Conservation (phyloP, 1,284 basidiomycete genomes). For the Melampsora americana region DNA sequence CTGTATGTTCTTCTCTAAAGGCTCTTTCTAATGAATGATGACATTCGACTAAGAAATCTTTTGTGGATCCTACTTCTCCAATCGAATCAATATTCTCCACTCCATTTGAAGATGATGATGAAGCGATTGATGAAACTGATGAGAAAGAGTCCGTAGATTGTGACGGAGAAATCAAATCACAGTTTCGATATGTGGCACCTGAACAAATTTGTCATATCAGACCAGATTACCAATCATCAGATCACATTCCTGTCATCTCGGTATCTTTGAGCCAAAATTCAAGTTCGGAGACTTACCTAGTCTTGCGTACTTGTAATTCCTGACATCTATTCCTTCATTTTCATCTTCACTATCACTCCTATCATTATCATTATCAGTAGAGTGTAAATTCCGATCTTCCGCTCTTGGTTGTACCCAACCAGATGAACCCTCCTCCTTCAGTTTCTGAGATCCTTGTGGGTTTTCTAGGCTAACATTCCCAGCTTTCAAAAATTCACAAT, state of each 20-base stretch:
- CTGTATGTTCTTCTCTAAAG: conserved; percentile 80
- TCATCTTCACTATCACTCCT: conserved; percentile 48
- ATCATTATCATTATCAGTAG: conserved; percentile 37
- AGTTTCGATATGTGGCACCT: conserved; percentile 31
- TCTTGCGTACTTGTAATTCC: conserved; percentile 48
- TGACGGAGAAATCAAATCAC: conserved; percentile 12
- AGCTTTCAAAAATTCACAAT: conserved; percentile 46
- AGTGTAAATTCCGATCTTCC: conserved; percentile 39
- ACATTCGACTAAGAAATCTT: conserved; percentile 75
- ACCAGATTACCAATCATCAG: not conserved
- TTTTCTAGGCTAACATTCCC: conserved; percentile 55
- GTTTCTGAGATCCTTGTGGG: conserved; percentile 45
- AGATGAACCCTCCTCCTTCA: conserved; percentile 49
- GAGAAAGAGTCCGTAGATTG: conserved; percentile 46
- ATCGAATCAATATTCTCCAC: conserved; percentile 31
- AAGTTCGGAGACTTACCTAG: conserved; percentile 46
- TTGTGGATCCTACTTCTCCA: conserved; percentile 46
- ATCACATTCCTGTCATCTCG: not conserved
- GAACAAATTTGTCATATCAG: not conserved
- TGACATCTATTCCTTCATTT: conserved; percentile 48
- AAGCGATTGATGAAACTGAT: conserved; percentile 49
- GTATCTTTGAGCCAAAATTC: not conserved
- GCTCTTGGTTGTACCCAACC: conserved; percentile 44
- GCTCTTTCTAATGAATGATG: conserved; percentile 77
- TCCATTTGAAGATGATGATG: conserved; percentile 47